Percentiles rank a stretch among this genome's conserved stretches.
Conservation (phyloP, 768 basidiomycete species). For the Psilocybe azurescens region DNA sequence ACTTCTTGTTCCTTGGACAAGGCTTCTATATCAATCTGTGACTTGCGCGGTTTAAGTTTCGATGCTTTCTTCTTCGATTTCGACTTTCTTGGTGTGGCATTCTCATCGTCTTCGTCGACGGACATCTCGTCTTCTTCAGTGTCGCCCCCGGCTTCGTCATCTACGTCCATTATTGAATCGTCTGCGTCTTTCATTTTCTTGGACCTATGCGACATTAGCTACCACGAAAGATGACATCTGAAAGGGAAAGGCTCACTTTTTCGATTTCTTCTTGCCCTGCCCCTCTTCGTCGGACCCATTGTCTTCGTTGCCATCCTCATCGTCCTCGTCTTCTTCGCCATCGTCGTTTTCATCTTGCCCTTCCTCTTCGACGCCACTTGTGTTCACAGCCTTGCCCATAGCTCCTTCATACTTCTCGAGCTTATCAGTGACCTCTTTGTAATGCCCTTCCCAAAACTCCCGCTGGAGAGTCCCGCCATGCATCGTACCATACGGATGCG, state of each 20-base stretch:
- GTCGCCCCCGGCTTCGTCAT: slow-evolving; percentile 44
- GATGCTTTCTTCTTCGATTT: slow-evolving; percentile 48
- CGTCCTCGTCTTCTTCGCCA: slow-evolving; percentile 35
- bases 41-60: slow-evolving; percentile 64
- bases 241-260: slow-evolving; percentile 30
- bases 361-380: slow-evolving; percentile 29
- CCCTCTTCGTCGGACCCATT: slow-evolving; percentile 36
- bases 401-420: slow-evolving; percentile 72
- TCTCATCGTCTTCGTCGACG: slow-evolving; percentile 42
- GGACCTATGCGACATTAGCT: slow-evolving; percentile 24
- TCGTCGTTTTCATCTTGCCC: slow-evolving; percentile 43
- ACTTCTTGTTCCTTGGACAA: slow-evolving; percentile 75
- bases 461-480: slow-evolving; percentile 83
- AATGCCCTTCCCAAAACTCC: slow-evolving; percentile 76
- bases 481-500: slow-evolving; percentile 87
- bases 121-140: slow-evolving; percentile 43
- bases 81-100: slow-evolving; percentile 42
- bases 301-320: slow-evolving; percentile 41
- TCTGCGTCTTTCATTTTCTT: slow-evolving; percentile 29
- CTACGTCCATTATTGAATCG: slow-evolving; percentile 54
- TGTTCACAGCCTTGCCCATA: slow-evolving; percentile 64
- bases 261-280: slow-evolving; percentile 37
- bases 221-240: not conserved
- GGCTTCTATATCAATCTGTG: slow-evolving; percentile 70
- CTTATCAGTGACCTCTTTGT: slow-evolving; percentile 63